Evolutionary conservation across 2,329 filamentous ascomycete species (phyloP).

Genomic region (Macrophomina tecta): DNA sequence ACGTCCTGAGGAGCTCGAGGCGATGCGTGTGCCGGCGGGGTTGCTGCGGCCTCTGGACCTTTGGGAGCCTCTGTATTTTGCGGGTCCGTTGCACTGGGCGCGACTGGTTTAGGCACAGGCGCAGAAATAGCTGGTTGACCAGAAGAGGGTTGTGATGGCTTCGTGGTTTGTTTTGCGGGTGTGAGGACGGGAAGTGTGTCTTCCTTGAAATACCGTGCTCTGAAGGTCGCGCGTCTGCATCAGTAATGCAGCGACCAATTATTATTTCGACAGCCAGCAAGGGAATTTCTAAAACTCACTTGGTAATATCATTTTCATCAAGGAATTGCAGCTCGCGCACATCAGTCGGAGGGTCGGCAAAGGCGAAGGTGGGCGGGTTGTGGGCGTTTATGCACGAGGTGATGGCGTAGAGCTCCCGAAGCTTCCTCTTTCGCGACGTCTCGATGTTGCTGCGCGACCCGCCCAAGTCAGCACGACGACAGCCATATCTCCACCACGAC

Average conservation of each 20-base stretch:
- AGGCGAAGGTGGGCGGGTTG: conserved; percentile 62
- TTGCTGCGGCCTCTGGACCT: neutral
- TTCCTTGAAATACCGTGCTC: conserved; percentile 64
- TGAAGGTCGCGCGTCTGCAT: conserved; percentile 38
- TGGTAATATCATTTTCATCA: conserved; percentile 62
- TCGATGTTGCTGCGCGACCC: conserved; percentile 55
- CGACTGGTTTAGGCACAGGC: conserved; percentile 36
- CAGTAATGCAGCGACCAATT: conserved; percentile 32
- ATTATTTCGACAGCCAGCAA: conserved; percentile 30
- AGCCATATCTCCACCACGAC: conserved; percentile 47
- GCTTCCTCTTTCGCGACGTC: conserved; percentile 86
- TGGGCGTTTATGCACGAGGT: conserved; percentile 68
- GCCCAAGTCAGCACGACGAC: conserved; percentile 30
- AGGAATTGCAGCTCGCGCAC: conserved; percentile 61
- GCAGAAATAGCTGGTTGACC: conserved; percentile 41
- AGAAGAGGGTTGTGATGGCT: conserved; percentile 32
- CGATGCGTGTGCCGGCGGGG: neutral
- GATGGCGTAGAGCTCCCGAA: conserved; percentile 83
- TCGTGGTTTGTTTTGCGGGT: conserved; percentile 37
- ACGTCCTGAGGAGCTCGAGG: conserved; percentile 26
- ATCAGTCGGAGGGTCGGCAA: conserved; percentile 54
- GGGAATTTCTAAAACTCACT: conserved; percentile 55
- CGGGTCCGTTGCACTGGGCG: conserved; percentile 31
- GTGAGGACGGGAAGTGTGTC: conserved; percentile 28
- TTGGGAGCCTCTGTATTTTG: conserved; percentile 14